These are phyloP conservation scores for Singerocomus inundabilis DNA, from an alignment of 1,284 basidiomycete species.

Conservation along the genomic window DNA sequence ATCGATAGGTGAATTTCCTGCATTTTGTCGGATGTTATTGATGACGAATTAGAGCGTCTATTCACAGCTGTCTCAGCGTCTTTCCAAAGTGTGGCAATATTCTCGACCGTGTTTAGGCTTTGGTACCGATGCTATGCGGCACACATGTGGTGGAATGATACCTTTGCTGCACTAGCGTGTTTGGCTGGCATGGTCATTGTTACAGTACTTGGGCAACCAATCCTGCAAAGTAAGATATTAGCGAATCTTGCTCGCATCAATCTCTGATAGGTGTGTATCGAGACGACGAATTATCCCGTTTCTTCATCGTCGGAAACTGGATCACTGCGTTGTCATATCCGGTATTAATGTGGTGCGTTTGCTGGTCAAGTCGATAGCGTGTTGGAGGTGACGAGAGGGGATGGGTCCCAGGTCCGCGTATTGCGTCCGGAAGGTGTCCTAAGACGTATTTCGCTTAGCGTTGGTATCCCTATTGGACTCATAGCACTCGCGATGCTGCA, in stretches of 20 bases:
- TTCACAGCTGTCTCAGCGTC: slow-evolving; percentile 14
- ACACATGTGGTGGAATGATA: slow-evolving; percentile 33
- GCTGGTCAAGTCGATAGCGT: not conserved
- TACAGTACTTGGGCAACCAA: slow-evolving; percentile 11
- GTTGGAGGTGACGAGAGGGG: not conserved
- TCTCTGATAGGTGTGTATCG: not conserved
- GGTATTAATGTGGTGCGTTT: slow-evolving; percentile 28
- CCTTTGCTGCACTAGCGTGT: slow-evolving; percentile 19
- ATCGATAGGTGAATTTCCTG: slow-evolving; percentile 10
- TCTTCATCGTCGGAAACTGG: slow-evolving; percentile 15
- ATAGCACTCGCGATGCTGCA: slow-evolving; percentile 9
- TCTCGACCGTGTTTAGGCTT: slow-evolving; percentile 26
- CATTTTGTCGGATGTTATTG: not conserved
- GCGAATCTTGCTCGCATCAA: not conserved
- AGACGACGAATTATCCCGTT: slow-evolving; percentile 7
- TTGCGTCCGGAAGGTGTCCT: slow-evolving; percentile 17
- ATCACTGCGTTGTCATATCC: slow-evolving; percentile 23
- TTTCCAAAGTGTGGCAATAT: slow-evolving; percentile 26
- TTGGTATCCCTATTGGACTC: slow-evolving; percentile 18
- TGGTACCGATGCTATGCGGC: slow-evolving; percentile 22
- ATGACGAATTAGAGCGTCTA: not conserved
- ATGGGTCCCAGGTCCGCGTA: slow-evolving; percentile 1
- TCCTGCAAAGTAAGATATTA: slow-evolving; percentile 3
- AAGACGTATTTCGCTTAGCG: slow-evolving; percentile 6
- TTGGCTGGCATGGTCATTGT: slow-evolving; percentile 14